Percentiles rank a stretch among this genome's conserved stretches.
phyloP scores from a whole-genome alignment of 345 rosid genomes.

The Camelina laxa region DNA sequence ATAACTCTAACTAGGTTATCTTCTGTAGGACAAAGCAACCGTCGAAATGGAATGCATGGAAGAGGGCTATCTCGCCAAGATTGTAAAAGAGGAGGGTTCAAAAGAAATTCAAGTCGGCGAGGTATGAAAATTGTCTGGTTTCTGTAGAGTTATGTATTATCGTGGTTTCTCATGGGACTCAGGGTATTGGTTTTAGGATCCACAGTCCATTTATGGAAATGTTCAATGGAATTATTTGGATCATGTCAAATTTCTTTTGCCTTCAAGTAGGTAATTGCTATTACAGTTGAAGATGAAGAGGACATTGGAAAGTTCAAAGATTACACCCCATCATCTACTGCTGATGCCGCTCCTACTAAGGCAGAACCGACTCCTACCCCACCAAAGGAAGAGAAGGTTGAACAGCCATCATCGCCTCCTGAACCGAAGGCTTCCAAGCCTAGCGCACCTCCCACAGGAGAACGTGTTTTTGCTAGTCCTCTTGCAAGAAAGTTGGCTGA shows the following conservation, averaged over 20 bases:
- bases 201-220: conserved; percentile 20
- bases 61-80: conserved; percentile 97
- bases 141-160: conserved; percentile 14
- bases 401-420: conserved; percentile 58
- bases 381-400: conserved; percentile 62
- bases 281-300: conserved; percentile 94
- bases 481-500: conserved; percentile 91
- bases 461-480: conserved; percentile 89
- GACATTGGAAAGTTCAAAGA: conserved; percentile 88
- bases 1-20: conserved; percentile 5
- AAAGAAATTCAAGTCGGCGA: conserved; percentile 96
- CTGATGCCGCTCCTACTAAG: conserved; percentile 52
- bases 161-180: conserved; percentile 3
- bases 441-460: conserved; percentile 57
- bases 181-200: conserved; percentile 11
- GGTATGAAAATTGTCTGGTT: conserved; percentile 52
- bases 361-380: conserved; percentile 60
- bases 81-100: conserved; percentile 77
- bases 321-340: conserved; percentile 68
- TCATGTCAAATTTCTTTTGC: conserved; percentile 30
- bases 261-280: conserved; percentile 68
- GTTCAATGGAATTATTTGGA: conserved; percentile 10
- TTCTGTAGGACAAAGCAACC: conserved; percentile 88
- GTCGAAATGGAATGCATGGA: conserved; percentile 99
- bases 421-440: conserved; percentile 69